Conservation (phyloP, 176 grass and related monocot genomes). For the Saccharum spontaneum region DNA sequence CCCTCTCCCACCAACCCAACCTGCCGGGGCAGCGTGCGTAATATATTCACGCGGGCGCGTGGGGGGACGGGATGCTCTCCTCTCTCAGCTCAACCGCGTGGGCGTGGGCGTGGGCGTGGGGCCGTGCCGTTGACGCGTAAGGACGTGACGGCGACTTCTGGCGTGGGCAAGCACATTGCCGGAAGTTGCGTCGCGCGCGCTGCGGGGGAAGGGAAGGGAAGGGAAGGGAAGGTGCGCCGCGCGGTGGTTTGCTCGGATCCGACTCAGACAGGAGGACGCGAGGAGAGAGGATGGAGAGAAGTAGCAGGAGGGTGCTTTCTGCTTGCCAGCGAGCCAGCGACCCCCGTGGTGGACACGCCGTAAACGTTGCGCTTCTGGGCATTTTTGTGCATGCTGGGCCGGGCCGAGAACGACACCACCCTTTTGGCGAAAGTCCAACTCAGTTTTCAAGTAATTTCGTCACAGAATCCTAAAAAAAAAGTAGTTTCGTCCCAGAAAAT, state of each 20-base stretch:
- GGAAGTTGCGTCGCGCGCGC: slow-evolving; percentile 5
- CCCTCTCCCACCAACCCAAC: not conserved
- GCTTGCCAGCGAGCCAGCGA: not conserved
- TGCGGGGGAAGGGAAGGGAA: not conserved
- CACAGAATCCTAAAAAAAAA: no score
- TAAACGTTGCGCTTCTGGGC: not conserved
- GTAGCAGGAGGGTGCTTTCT: not conserved
- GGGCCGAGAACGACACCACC: not conserved
- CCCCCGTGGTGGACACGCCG: slow-evolving; percentile 3
- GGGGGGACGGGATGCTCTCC: not conserved
- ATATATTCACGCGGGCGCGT: slow-evolving; percentile 12
- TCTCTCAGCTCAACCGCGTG: slow-evolving; percentile 10
- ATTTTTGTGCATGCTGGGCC: not conserved
- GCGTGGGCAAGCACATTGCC: not conserved
- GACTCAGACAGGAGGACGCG: no score
- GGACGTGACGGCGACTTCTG: slow-evolving; percentile 31
- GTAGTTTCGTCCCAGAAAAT: no score
- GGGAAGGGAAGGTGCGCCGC: not conserved
- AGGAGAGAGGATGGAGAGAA: not conserved
- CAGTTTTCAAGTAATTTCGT: not conserved
- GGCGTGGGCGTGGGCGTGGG: slow-evolving; percentile 37
- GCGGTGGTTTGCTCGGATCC: slow-evolving; percentile 6
- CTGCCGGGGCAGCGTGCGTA: not conserved
- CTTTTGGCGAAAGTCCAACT: not conserved
- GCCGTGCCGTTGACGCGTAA: slow-evolving; percentile 1